phyloP scores from a whole-genome alignment of 805 yeast species.

The Kuraishia capsulata region DNA sequence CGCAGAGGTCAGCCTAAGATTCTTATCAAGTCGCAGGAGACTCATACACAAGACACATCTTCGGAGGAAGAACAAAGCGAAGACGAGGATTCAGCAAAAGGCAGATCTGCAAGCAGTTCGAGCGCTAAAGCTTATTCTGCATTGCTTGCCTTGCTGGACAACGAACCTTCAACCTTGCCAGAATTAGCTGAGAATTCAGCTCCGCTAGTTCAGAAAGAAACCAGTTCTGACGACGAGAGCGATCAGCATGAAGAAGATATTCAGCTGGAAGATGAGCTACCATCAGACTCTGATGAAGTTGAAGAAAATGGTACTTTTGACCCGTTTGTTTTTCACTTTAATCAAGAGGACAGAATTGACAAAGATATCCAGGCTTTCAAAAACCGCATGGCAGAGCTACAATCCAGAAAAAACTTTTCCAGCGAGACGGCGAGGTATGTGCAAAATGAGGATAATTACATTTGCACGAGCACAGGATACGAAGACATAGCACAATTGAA shows the following conservation, averaged over 20 bases:
- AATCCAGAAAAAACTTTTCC: slow-evolving; percentile 10
- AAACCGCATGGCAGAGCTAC: slow-evolving; percentile 19
- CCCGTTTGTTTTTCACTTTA: slow-evolving; percentile 75
- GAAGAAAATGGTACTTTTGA: slow-evolving; percentile 25
- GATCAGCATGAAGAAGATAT: slow-evolving; percentile 21
- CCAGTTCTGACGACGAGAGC: slow-evolving; percentile 18
- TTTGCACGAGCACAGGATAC: slow-evolving; percentile 9
- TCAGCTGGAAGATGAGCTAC: slow-evolving; percentile 24
- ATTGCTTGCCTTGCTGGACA: slow-evolving; percentile 13
- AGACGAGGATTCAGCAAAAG: slow-evolving; percentile 12
- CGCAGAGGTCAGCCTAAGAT: slow-evolving; percentile 21
- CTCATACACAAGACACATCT: too few species aligned
- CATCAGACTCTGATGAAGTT: slow-evolving; percentile 1
- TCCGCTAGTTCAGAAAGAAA: slow-evolving; percentile 2
- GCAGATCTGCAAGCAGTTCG: slow-evolving; percentile 12
- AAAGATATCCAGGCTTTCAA: slow-evolving; percentile 19
- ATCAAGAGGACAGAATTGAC: slow-evolving; percentile 32
- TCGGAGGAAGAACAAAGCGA: slow-evolving; percentile 14
- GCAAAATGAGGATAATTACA: slow-evolving; percentile 8
- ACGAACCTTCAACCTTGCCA: slow-evolving; percentile 4
- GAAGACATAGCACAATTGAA: slow-evolving; percentile 9
- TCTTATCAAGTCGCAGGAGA: slow-evolving; percentile 5
- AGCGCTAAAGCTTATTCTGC: slow-evolving; percentile 21
- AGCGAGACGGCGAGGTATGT: slow-evolving; percentile 14
- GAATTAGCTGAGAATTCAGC: slow-evolving; percentile 8